Conservation (phyloP, 768 basidiomycete species). For the Kwoniella pini region DNA sequence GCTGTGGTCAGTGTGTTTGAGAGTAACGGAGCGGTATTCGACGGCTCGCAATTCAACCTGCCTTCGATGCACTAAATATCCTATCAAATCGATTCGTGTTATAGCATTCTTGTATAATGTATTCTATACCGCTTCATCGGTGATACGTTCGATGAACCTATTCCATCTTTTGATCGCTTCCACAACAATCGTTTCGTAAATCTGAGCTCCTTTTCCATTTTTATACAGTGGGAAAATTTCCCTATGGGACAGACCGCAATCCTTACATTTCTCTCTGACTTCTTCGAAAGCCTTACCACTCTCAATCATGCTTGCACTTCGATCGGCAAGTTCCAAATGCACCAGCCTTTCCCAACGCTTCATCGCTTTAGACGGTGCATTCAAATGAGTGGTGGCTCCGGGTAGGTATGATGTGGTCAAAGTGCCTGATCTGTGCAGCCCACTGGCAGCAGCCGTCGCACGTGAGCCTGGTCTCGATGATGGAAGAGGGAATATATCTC, state of each 20-base stretch:
- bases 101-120: background rate
- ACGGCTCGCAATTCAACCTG: conserved; percentile 7
- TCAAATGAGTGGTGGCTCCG: conserved; percentile 31
- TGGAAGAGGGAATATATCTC: conserved; percentile 50
- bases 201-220: background rate
- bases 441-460: background rate
- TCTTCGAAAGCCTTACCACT: conserved; percentile 16
- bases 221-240: conserved; percentile 51
- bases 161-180: conserved; percentile 48
- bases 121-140: background rate
- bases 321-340: conserved; percentile 52
- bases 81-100: background rate
- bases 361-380: conserved; percentile 25
- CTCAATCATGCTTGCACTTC: background rate
- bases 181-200: conserved; percentile 41
- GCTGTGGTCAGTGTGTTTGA: conserved; percentile 19
- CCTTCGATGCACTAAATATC: background rate
- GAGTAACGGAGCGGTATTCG: conserved; percentile 13
- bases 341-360: conserved; percentile 49
- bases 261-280: conserved; percentile 36
- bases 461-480: background rate
- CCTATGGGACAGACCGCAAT: conserved; percentile 45
- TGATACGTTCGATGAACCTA: conserved; percentile 29
- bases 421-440: conserved; percentile 2
- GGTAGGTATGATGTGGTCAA: conserved; percentile 30